phyloP scores from a whole-genome alignment of 192 early-diverging fungal genomes.

The Entomortierella lignicola region DNA sequence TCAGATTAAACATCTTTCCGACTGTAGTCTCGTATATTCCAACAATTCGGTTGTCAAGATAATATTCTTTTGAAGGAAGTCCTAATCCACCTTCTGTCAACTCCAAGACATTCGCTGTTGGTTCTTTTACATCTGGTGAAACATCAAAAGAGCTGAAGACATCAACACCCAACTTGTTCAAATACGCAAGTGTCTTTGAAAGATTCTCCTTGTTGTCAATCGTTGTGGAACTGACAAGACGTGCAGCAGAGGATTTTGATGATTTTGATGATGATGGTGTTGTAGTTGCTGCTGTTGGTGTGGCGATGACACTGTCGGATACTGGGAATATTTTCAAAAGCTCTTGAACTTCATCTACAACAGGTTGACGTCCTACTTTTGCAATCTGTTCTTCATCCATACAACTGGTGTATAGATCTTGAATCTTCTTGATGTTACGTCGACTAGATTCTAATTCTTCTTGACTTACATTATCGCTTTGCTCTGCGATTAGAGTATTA shows the following conservation, averaged over 20 bases:
- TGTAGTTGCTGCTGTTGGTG: neutral
- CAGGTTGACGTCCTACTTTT: conserved; percentile 47
- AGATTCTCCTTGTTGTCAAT: neutral
- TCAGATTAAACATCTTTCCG: conserved; percentile 40
- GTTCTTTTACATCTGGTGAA: conserved; percentile 66
- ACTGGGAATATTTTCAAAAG: conserved; percentile 52
- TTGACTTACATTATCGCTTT: too few relatives aligned
- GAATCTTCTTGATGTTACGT: conserved; percentile 66
- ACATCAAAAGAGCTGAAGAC: conserved; percentile 60
- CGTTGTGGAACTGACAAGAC: too few relatives aligned
- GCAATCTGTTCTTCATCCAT: conserved; percentile 56
- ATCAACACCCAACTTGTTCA: conserved; percentile 33
- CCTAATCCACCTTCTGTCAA: conserved; percentile 62
- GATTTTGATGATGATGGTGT: neutral
- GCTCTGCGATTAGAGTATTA: too few relatives aligned
- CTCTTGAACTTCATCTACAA: conserved; percentile 37
- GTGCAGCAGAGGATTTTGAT: too few relatives aligned
- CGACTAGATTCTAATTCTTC: too few relatives aligned
- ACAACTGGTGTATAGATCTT: conserved; percentile 67
- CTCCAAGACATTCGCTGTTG: conserved; percentile 58
- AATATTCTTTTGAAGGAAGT: conserved; percentile 74
- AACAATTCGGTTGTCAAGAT: conserved; percentile 58
- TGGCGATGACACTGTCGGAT: neutral
- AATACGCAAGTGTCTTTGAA: conserved; percentile 17
- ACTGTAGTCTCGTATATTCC: conserved; percentile 55